phyloP scores from a whole-genome alignment of 2,329 filamentous ascomycete genomes.

The Colletotrichum higginsianum region DNA sequence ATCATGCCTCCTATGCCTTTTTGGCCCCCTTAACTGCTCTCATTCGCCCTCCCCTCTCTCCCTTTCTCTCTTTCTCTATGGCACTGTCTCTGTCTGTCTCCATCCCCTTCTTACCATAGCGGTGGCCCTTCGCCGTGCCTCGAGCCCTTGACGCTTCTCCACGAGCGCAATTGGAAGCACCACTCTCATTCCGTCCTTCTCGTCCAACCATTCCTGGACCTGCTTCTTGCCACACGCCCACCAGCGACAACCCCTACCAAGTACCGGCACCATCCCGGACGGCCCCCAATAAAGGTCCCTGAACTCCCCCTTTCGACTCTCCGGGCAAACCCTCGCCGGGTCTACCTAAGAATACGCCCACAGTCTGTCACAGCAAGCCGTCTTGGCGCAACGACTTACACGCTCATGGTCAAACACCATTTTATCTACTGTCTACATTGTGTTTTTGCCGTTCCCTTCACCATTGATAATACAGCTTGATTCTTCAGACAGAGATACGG shows the following conservation, averaged over 20 bases:
- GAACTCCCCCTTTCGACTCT: constrained; percentile 20
- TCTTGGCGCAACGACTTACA: constrained; percentile 32
- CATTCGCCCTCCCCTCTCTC: neutral
- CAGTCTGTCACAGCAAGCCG: constrained; percentile 8
- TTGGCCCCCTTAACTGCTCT: neutral
- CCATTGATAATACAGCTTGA: neutral
- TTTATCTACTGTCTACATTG: constrained; percentile 10
- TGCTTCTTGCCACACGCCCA: constrained; percentile 25
- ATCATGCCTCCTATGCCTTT: neutral
- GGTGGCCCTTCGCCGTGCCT: neutral
- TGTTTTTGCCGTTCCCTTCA: constrained; percentile 8
- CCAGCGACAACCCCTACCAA: constrained; percentile 11
- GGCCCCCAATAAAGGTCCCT: constrained; percentile 18
- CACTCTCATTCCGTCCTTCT: neutral
- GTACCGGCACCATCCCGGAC: constrained; percentile 34
- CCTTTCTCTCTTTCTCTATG: neutral
- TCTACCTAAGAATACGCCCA: constrained; percentile 3
- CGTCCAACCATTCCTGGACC: constrained; percentile 28
- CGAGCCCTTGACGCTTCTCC: neutral
- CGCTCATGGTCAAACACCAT: constrained; percentile 22
- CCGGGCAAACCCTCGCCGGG: constrained; percentile 6
- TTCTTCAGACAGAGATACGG: neutral
- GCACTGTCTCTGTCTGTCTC: neutral
- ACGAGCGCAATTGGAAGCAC: neutral
- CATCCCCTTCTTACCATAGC: no score